Evolutionary conservation across 345 rosid genomes (phyloP).

Genomic region (Gynandropsis gynandra): DNA sequence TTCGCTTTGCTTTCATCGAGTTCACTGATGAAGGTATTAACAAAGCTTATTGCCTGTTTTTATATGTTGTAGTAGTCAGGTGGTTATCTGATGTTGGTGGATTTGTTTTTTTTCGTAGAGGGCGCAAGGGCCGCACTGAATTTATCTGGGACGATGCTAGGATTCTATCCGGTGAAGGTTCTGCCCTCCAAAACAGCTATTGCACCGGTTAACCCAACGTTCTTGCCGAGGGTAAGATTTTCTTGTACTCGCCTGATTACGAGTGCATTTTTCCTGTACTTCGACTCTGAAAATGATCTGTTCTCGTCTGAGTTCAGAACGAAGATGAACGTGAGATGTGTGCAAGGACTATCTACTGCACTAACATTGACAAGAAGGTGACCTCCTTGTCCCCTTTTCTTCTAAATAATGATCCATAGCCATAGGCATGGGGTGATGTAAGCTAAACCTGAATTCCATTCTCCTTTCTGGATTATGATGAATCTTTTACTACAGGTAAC

Average conservation of each 20-base stretch:
- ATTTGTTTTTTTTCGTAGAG: constrained; percentile 35
- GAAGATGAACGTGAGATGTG: constrained; percentile 98
- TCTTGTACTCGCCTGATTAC: background rate
- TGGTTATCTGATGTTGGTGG: constrained; percentile 17
- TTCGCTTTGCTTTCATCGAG: constrained; percentile 91
- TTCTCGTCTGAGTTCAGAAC: constrained; percentile 33
- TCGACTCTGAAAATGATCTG: constrained; percentile 8
- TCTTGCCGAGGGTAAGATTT: constrained; percentile 73
- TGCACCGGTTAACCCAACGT: constrained; percentile 95
- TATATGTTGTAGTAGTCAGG: background rate
- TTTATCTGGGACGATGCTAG: constrained; percentile 84
- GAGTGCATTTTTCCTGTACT: background rate
- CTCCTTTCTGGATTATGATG: background rate
- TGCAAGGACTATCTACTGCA: constrained; percentile 82
- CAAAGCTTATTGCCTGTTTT: constrained; percentile 4
- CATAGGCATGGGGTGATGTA: background rate
- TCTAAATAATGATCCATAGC: background rate
- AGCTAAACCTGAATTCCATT: constrained; percentile 1
- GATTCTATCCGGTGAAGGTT: constrained; percentile 83
- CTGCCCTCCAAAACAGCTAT: constrained; percentile 95
- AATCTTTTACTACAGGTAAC: constrained; percentile 40
- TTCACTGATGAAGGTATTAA: constrained; percentile 78
- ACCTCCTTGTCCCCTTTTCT: background rate
- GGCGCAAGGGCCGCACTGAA: constrained; percentile 69
- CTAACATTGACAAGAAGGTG: constrained; percentile 94